A percentile compares a stretch with the other conserved stretches of the same genome.
Evolutionary conservation across 2,329 filamentous ascomycete species (phyloP).

Genomic region (Fusarium brevicatenulatum): DNA sequence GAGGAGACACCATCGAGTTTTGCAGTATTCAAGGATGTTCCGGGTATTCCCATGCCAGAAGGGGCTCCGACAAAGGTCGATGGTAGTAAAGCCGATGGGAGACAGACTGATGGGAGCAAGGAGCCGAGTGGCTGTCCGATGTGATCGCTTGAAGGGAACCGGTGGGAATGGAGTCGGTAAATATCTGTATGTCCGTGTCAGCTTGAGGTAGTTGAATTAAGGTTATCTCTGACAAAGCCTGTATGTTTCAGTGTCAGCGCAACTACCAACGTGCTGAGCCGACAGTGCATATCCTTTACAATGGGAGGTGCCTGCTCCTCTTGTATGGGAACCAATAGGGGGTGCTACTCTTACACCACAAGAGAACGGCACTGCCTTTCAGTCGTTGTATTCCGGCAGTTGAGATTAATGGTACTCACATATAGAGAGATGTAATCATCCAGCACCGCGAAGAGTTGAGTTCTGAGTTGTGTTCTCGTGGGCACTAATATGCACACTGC

Average conservation of each 20-base stretch:
- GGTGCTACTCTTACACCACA: not conserved
- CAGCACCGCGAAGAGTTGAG: not conserved
- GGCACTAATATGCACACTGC: not conserved
- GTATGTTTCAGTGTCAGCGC: not conserved
- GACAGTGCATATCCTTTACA: not conserved
- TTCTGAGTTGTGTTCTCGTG: not conserved
- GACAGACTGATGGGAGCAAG: not conserved
- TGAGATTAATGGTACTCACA: not conserved
- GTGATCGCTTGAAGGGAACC: not conserved
- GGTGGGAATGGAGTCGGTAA: not conserved
- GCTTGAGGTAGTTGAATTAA: slow-evolving; percentile 16
- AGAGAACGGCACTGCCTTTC: not conserved
- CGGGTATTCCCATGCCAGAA: not conserved
- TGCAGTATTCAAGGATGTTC: slow-evolving; percentile 21
- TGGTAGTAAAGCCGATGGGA: not conserved
- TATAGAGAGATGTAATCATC: not conserved
- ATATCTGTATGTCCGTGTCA: not conserved
- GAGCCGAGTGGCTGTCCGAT: not conserved
- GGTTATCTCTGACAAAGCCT: slow-evolving; percentile 10
- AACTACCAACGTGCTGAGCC: not conserved
- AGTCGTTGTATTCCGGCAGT: not conserved
- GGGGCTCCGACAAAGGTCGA: not conserved
- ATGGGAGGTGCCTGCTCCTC: not conserved
- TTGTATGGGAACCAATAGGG: slow-evolving; percentile 6
- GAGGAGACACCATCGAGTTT: slow-evolving; percentile 30